Percentiles rank a stretch among this genome's conserved stretches.
These are phyloP conservation scores for Dimocarpus longan DNA, from an alignment of 345 rosid genomes.

Conservation along the genomic window DNA sequence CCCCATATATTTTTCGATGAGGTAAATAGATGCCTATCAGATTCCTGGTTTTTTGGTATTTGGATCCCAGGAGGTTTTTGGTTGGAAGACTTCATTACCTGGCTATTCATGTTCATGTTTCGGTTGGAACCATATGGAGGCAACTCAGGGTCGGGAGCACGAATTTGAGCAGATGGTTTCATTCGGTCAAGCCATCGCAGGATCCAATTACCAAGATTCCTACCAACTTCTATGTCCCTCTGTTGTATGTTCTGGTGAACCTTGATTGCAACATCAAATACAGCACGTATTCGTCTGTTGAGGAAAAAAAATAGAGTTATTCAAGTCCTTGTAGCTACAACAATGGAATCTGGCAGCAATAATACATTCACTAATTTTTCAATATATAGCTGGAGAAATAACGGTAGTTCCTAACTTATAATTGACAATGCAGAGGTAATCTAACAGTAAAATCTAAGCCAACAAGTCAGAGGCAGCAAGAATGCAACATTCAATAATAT, in stretches of 20 bases:
- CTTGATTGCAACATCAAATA: conserved; percentile 63
- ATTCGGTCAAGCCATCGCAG: conserved; percentile 77
- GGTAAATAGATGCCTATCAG: conserved; percentile 56
- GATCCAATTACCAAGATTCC: conserved; percentile 86
- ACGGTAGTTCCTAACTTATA: background rate
- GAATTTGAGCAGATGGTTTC: conserved; percentile 95
- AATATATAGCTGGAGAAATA: background rate
- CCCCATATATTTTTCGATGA: conserved; percentile 46
- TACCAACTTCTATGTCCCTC: conserved; percentile 87
- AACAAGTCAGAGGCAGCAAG: background rate
- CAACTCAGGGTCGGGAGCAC: conserved; percentile 36
- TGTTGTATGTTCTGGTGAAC: conserved; percentile 76
- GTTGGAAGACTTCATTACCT: conserved; percentile 36
- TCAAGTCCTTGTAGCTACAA: background rate
- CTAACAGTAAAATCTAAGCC: background rate
- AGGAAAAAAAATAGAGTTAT: background rate
- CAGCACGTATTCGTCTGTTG: conserved; percentile 60
- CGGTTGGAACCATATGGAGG: conserved; percentile 30
- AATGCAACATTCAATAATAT: background rate
- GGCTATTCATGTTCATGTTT: conserved; percentile 44
- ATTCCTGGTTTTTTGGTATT: conserved; percentile 46
- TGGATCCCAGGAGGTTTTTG: conserved; percentile 41
- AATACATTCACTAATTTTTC: background rate
- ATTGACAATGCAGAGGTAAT: background rate
- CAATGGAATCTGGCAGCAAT: background rate